Base-by-base conservation (phyloP, 2,329 filamentous ascomycete species). In the Pestalotiopsis sp. region DNA sequence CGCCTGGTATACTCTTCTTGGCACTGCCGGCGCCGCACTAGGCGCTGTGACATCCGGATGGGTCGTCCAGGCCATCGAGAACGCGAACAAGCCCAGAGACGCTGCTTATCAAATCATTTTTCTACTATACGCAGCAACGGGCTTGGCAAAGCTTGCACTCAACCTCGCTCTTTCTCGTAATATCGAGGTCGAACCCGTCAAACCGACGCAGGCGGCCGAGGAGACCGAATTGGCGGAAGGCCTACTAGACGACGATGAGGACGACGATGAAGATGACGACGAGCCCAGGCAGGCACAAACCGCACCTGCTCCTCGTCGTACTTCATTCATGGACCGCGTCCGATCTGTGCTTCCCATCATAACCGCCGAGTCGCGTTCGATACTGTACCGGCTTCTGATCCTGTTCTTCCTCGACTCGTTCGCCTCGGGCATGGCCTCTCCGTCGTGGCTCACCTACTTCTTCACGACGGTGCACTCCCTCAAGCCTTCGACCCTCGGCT, bases 341-440 rank as follows among this genome's bases (percentile, higher is more conserved):
- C 27, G 23, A 12, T 59, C 57, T 27, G 14, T 59, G 25, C 27
- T 59, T n/a, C 57, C 57, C 2, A 25, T 13, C 57, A 59, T 59
- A 31, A 25, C 57, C 5, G n/a, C 57, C 9, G 23, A 14, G 25
- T 59, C 57, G 17, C n/a, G 57, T 2, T 12, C 57, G 20, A 59
- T 59, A 25, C 57, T 59, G 14, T 27, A 23, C 20, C 57, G 57
- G 3, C 57, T 59, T 17, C 61, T 91, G 88, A 74, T 90, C 11
- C 80, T 94, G 1, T 91, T 94, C 73, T 86, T 86, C 1, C 75
- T 94, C 5, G 92, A 94, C 76, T 87, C 89, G 0, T 87, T 94
- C 68, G 70, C 72, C 17, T 75, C 73, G 38, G 73, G 74, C 41
- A 69, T 75, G 59, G 73, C 72, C 61, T 67, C 74, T 12, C 69